These are phyloP conservation scores for Xylaria sp. DNA, from an alignment of 2,329 filamentous ascomycete species.

Conservation along the genomic window DNA sequence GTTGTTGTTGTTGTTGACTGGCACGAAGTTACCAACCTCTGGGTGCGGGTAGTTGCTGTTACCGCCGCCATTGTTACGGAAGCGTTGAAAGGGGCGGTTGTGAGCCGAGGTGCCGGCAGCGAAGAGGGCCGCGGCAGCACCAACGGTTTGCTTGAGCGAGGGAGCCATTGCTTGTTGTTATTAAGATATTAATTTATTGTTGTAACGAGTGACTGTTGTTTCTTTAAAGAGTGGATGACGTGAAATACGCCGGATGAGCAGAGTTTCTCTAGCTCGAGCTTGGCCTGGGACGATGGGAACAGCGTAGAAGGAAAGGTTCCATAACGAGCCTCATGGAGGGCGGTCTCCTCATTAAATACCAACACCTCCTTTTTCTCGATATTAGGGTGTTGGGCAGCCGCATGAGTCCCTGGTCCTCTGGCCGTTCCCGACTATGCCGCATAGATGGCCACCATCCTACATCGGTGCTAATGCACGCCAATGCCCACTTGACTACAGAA, in stretches of 20 bases:
- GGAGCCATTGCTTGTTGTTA: constrained; percentile 46
- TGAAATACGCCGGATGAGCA: constrained; percentile 50
- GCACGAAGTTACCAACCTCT: background rate
- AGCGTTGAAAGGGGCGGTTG: background rate
- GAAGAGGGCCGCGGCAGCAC: constrained; percentile 41
- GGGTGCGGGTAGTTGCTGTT: constrained; percentile 25
- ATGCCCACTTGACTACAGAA: constrained; percentile 1
- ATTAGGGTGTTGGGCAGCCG: background rate
- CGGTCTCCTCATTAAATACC: constrained; percentile 15
- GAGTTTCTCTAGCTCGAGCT: constrained; percentile 42
- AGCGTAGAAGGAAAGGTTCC: constrained; percentile 24
- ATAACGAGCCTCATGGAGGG: constrained; percentile 10
- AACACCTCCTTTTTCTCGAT: constrained; percentile 24
- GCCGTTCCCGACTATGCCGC: background rate
- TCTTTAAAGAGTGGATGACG: constrained; percentile 50
- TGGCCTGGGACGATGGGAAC: constrained; percentile 35
- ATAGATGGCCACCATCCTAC: constrained; percentile 17
- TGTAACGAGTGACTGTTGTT: constrained; percentile 37
- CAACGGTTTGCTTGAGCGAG: constrained; percentile 47
- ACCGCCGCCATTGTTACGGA: background rate
- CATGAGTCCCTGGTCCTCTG: constrained; percentile 9
- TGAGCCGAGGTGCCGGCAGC: constrained; percentile 26
- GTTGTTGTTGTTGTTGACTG: no score
- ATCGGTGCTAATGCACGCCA: constrained; percentile 15
- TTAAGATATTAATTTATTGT: constrained; percentile 32